Conservation (phyloP, 2,329 filamentous ascomycete species). For the Penicillium digitatum region DNA sequence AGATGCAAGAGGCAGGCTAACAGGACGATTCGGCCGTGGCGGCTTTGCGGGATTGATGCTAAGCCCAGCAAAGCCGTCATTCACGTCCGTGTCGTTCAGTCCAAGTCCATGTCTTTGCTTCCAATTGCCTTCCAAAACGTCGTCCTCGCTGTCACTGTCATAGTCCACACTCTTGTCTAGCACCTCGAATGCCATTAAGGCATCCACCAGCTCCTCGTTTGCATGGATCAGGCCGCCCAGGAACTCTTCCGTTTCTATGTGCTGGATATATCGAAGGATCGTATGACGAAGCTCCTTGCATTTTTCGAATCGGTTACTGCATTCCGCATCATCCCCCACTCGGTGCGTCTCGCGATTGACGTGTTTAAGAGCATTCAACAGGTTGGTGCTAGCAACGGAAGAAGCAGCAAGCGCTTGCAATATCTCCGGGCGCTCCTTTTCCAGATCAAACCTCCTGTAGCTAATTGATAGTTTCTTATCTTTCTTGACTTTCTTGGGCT, state of each 20-base stretch:
- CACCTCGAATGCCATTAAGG: conserved; percentile 91
- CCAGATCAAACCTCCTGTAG: conserved; percentile 68
- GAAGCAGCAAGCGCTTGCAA: conserved; percentile 84
- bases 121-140: conserved; percentile 38
- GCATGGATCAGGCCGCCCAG: conserved; percentile 86
- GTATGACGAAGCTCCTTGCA: conserved; percentile 83
- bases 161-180: conserved; percentile 65
- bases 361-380: conserved; percentile 79
- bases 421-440: conserved; percentile 82
- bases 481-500: conserved; percentile 53
- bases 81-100: conserved; percentile 25
- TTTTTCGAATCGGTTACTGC: conserved; percentile 71
- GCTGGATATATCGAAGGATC: conserved; percentile 86
- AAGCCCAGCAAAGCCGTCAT: conserved; percentile 34
- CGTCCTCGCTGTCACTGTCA: conserved; percentile 63
- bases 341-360: conserved; percentile 87
- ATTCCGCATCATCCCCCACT: conserved; percentile 77
- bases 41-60: conserved; percentile 37
- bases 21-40: conserved; percentile 55
- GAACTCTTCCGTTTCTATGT: conserved; percentile 86
- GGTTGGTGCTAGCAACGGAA: conserved; percentile 84
- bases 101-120: conserved; percentile 20
- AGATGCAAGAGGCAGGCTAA: conserved; percentile 47
- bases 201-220: conserved; percentile 92
- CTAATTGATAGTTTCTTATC: conserved; percentile 49